A percentile compares a stretch with the other conserved stretches of the same genome.
These are phyloP conservation scores for Hibiscus syriacus DNA, from an alignment of 345 rosid species.

Conservation along the genomic window DNA sequence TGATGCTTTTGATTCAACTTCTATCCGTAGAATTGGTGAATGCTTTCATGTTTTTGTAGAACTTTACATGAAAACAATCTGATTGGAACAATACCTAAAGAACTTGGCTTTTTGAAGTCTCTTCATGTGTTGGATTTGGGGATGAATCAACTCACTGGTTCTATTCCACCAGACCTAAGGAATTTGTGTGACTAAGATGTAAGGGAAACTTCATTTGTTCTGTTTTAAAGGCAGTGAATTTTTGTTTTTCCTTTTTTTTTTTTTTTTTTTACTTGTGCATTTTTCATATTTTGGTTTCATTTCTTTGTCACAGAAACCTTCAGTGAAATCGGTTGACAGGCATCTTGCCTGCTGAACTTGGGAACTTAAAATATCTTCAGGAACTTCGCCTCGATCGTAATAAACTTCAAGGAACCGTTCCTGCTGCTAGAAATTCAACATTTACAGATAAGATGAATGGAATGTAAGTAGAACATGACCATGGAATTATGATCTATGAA, in stretches of 20 bases:
- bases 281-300: constrained; percentile 3
- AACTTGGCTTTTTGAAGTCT: constrained; percentile 65
- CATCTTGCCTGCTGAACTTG: constrained; percentile 63
- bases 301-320: constrained; percentile 61
- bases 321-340: constrained; percentile 92
- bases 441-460: constrained; percentile 26
- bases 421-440: constrained; percentile 34
- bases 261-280: neutral
- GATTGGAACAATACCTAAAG: constrained; percentile 79
- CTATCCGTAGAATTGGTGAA: constrained; percentile 5
- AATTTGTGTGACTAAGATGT: constrained; percentile 55
- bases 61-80: constrained; percentile 60
- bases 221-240: neutral
- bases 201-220: constrained; percentile 14
- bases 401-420: constrained; percentile 80
- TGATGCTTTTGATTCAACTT: neutral
- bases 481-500: neutral
- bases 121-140: constrained; percentile 88
- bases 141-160: constrained; percentile 69
- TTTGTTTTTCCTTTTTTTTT: neutral
- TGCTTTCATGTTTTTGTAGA: constrained; percentile 36
- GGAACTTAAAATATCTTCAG: constrained; percentile 61
- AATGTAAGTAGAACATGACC: constrained; percentile 39
- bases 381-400: constrained; percentile 85
- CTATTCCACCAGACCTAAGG: constrained; percentile 77